Conservation (phyloP, 2,329 filamentous ascomycete species). For the Botryotinia convoluta region DNA sequence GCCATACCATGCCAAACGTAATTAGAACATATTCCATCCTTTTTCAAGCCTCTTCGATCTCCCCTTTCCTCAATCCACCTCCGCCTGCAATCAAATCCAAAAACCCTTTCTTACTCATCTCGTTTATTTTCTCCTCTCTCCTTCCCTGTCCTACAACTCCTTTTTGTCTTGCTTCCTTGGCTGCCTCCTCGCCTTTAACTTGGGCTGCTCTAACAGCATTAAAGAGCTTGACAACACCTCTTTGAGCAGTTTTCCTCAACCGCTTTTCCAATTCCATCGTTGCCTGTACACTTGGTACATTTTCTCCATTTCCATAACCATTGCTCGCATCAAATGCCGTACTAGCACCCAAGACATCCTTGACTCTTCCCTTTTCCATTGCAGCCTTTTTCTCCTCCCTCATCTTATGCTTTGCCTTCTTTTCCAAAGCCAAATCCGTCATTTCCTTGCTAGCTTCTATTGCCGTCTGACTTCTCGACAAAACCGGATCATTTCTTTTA, state of each 20-base stretch:
- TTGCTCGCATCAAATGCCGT: conserved; percentile 52
- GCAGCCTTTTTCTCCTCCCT: conserved; percentile 77
- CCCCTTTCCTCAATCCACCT: conserved; percentile 57
- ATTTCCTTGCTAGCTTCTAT: conserved; percentile 69
- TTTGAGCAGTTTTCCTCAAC: conserved; percentile 82
- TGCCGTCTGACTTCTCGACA: conserved; percentile 76
- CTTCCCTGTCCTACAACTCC: conserved; percentile 76
- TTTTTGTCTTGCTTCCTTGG: conserved; percentile 64
- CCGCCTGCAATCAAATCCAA: conserved; percentile 78
- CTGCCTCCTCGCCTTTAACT: conserved; percentile 78
- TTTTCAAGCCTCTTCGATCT: conserved; percentile 42
- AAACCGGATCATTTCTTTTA: conserved; percentile 84
- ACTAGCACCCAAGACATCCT: conserved; percentile 70
- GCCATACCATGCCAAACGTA: conserved; percentile 21
- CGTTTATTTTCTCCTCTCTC: conserved; percentile 83
- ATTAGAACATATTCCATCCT: conserved; percentile 14
- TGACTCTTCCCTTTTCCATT: conserved; percentile 81
- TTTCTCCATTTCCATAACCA: conserved; percentile 39
- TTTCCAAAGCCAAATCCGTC: conserved; percentile 74
- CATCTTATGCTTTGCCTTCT: conserved; percentile 75
- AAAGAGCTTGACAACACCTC: conserved; percentile 93
- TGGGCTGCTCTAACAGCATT: conserved; percentile 93
- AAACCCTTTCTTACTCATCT: conserved; percentile 97
- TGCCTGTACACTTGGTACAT: conserved; percentile 50
- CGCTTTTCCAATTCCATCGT: conserved; percentile 72